Evolutionary conservation across 306 rosid genomes (phyloP).

Genomic region (Lathyrus sativus): DNA sequence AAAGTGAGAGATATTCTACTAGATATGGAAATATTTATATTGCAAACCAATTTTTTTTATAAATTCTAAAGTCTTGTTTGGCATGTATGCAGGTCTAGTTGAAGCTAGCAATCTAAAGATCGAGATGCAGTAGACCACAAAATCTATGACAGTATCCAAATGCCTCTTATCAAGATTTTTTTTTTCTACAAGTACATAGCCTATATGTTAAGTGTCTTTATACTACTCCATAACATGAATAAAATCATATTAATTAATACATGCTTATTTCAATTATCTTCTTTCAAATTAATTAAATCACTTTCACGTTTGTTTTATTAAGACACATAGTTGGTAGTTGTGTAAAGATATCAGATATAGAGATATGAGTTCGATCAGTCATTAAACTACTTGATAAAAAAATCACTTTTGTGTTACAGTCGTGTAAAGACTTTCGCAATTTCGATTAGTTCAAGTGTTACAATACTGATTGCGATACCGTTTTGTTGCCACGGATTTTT

Average conservation of each 20-base stretch:
- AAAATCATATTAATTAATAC: slow-evolving; percentile 46
- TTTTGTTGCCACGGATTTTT: background rate
- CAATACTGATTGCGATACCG: too few species aligned
- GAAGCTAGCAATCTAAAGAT: slow-evolving; percentile 72
- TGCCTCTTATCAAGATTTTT: slow-evolving; percentile 43
- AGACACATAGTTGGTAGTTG: too few species aligned
- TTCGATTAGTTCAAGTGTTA: too few species aligned
- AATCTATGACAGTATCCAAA: slow-evolving; percentile 34
- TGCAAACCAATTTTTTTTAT: background rate
- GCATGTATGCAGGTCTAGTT: slow-evolving; percentile 61
- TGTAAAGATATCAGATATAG: too few species aligned
- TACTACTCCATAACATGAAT: slow-evolving; percentile 58
- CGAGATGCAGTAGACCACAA: slow-evolving; percentile 68
- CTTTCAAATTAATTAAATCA: background rate
- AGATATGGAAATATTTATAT: background rate
- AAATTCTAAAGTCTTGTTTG: slow-evolving; percentile 38
- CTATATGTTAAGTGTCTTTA: slow-evolving; percentile 52
- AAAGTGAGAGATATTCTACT: background rate
- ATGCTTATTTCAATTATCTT: slow-evolving; percentile 37
- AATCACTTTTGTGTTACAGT: too few species aligned
- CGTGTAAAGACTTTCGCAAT: too few species aligned
- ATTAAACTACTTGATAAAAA: too few species aligned
- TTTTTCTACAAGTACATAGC: slow-evolving; percentile 54
- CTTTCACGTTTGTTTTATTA: too few species aligned
- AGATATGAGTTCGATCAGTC: too few species aligned